phyloP scores from a whole-genome alignment of 257 asterid species.

The Capsicum baccatum region DNA sequence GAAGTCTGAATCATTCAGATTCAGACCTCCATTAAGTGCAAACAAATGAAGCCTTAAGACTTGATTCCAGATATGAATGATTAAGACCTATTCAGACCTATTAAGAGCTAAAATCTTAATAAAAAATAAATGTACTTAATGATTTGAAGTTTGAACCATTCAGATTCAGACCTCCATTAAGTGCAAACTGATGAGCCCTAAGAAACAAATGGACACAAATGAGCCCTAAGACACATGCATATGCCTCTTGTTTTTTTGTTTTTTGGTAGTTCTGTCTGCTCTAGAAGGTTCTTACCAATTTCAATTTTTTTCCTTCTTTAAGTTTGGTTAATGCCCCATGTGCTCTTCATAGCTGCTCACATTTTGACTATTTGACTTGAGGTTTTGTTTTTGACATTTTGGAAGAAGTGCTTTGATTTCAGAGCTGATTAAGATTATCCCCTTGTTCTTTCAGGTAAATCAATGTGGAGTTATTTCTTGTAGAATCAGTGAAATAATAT shows the following conservation, averaged over 20 bases:
- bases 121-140: too few relatives aligned
- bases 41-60: too few relatives aligned
- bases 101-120: too few relatives aligned
- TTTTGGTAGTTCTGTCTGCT: not conserved
- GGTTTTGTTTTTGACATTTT: constrained; percentile 20
- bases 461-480: constrained; percentile 69
- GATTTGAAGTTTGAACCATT: too few relatives aligned
- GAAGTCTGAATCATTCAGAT: too few relatives aligned
- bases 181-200: too few relatives aligned
- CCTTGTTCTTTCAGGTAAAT: constrained; percentile 54
- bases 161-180: too few relatives aligned
- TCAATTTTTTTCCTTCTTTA: not conserved
- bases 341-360: not conserved
- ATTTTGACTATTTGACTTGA: not conserved
- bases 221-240: too few relatives aligned
- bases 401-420: constrained; percentile 1
- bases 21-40: too few relatives aligned
- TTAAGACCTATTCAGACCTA: too few relatives aligned
- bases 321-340: not conserved
- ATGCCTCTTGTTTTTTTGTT: not conserved
- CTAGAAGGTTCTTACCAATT: not conserved
- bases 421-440: constrained; percentile 16
- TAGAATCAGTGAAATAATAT: constrained; percentile 79
- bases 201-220: too few relatives aligned
- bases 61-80: too few relatives aligned